A percentile compares a stretch with the other conserved stretches of the same genome.
phyloP scores from a whole-genome alignment of 2,329 filamentous ascomycete species.

The Fusarium abutilonis region DNA sequence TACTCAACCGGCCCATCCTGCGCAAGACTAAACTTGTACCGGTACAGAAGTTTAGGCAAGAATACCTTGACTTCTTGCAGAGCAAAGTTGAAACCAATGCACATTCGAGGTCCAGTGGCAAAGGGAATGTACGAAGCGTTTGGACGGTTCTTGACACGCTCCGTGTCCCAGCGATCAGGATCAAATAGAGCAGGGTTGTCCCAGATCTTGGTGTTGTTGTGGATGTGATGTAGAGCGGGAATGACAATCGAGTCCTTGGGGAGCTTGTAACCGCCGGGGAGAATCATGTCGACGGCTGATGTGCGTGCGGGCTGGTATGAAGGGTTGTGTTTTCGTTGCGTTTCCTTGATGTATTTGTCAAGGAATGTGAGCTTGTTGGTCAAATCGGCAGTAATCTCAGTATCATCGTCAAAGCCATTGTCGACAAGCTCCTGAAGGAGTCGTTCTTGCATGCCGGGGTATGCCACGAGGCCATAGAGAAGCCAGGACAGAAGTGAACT shows the following conservation, averaged over 20 bases:
- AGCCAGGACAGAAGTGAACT: conserved; percentile 68
- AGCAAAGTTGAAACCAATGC: conserved; percentile 73
- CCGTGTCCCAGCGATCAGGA: conserved; percentile 68
- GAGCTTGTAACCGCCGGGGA: conserved; percentile 68
- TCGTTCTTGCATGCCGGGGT: conserved; percentile 65
- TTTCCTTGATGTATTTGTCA: conserved; percentile 70
- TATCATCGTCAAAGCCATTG: conserved; percentile 56
- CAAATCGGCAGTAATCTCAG: conserved; percentile 58
- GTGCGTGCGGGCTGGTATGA: conserved; percentile 70
- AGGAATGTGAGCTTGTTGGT: conserved; percentile 61
- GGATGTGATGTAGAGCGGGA: conserved; percentile 60
- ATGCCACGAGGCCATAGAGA: conserved; percentile 62
- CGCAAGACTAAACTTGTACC: conserved; percentile 66
- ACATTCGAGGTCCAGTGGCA: conserved; percentile 64
- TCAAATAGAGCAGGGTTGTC: conserved; percentile 67
- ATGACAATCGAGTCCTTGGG: conserved; percentile 64
- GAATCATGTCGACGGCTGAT: conserved; percentile 63
- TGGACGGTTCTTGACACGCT: conserved; percentile 62
- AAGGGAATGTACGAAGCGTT: conserved; percentile 67
- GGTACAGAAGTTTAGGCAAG: conserved; percentile 65
- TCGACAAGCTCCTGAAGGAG: conserved; percentile 68
- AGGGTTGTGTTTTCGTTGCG: conserved; percentile 67
- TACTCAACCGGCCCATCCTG: conserved; percentile 63
- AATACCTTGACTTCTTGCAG: conserved; percentile 69
- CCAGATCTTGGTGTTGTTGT: conserved; percentile 66